These are phyloP conservation scores for Metschnikowia lunata DNA, from an alignment of 805 yeast genomes.

Conservation along the genomic window DNA sequence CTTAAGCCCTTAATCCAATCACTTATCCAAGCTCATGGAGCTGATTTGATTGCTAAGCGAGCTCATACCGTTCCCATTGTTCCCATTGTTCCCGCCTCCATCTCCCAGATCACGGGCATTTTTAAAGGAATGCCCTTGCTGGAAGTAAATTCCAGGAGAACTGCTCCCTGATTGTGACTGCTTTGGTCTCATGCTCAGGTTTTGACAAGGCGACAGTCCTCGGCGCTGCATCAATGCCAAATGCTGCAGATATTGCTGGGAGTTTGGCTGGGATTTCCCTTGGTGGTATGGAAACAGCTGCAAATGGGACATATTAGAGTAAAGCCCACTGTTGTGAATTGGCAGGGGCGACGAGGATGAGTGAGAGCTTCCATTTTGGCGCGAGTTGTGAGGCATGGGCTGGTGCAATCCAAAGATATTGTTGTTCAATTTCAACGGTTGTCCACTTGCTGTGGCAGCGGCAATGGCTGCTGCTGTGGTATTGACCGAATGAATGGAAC, in stretches of 20 bases:
- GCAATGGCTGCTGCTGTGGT: conserved; percentile 45
- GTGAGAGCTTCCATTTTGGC: conserved; percentile 8
- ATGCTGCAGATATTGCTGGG: conserved; percentile 21
- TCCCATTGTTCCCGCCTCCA: neutral
- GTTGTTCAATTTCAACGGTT: conserved; percentile 36
- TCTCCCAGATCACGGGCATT: conserved; percentile 10
- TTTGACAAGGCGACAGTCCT: conserved; percentile 3
- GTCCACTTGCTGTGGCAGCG: conserved; percentile 46
- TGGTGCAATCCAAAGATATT: conserved; percentile 31
- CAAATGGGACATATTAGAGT: conserved; percentile 17
- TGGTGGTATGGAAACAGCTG: conserved; percentile 20
- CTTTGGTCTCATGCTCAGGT: conserved; percentile 14
- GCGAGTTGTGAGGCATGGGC: conserved; percentile 28
- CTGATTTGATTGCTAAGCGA: conserved; percentile 29
- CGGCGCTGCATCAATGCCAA: conserved; percentile 18
- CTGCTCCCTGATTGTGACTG: conserved; percentile 13
- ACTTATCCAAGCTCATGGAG: conserved; percentile 20
- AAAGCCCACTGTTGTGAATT: conserved; percentile 12
- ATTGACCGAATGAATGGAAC: conserved; percentile 31
- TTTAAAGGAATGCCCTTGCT: conserved; percentile 10
- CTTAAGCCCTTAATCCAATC: neutral
- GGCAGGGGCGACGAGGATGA: conserved; percentile 11
- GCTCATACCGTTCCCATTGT: neutral
- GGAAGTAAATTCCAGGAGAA: conserved; percentile 15
- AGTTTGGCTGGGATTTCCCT: conserved; percentile 14